Evolutionary conservation across 2,329 filamentous ascomycete species (phyloP).

Genomic region (Neonectria hederae): DNA sequence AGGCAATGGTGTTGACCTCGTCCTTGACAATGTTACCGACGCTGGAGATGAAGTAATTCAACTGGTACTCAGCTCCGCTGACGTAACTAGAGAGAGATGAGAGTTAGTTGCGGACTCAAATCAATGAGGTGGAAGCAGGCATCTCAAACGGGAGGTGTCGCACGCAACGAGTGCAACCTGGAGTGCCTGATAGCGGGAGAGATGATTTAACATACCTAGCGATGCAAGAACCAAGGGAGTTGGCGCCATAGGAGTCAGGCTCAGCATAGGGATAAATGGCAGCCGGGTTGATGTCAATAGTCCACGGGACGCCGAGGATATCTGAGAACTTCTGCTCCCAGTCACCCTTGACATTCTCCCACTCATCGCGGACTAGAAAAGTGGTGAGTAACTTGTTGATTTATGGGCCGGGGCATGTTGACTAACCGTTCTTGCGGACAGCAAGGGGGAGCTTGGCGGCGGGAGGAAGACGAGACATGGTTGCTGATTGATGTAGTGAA

Average conservation of each 20-base stretch:
- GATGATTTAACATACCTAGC: constrained; percentile 44
- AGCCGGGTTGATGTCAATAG: constrained; percentile 57
- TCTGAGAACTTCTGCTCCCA: constrained; percentile 56
- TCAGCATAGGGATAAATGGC: constrained; percentile 59
- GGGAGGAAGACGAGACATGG: constrained; percentile 51
- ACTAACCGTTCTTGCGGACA: constrained; percentile 61
- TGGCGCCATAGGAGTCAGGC: constrained; percentile 52
- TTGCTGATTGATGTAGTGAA: not conserved
- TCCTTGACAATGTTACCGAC: constrained; percentile 51
- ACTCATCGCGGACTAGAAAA: constrained; percentile 60
- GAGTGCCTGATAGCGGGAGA: not conserved
- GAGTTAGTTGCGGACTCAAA: not conserved
- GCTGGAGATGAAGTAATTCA: constrained; percentile 51
- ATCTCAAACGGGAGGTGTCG: not conserved
- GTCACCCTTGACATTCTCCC: constrained; percentile 57
- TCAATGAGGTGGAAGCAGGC: not conserved
- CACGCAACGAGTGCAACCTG: not conserved
- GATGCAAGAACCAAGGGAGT: constrained; percentile 56
- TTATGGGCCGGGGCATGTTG: not conserved
- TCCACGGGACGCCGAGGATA: constrained; percentile 59
- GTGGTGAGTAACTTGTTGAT: not conserved
- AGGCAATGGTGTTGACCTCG: constrained; percentile 60
- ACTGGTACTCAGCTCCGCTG: constrained; percentile 50
- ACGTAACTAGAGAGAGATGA: constrained; percentile 52
- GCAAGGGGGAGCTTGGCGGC: constrained; percentile 61